phyloP scores from a whole-genome alignment of 148 eudicot genomes.

The Camellia japonica region DNA sequence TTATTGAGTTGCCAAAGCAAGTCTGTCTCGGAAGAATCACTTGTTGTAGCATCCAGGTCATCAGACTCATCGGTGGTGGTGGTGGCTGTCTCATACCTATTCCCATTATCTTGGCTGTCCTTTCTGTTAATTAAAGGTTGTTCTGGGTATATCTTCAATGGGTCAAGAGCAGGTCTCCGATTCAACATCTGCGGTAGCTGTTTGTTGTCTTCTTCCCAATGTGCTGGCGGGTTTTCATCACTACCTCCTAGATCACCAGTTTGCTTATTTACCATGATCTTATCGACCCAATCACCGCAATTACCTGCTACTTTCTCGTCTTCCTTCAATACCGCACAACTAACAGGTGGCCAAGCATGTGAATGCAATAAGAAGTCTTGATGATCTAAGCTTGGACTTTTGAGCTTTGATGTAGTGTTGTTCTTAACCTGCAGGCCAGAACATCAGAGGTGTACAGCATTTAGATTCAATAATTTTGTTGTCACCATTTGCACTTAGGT shows the following conservation, averaged over 20 bases:
- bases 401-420: constrained; percentile 27
- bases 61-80: constrained; percentile 47
- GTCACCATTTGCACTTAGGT: background rate
- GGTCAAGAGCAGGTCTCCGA: constrained; percentile 22
- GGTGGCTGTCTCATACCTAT: constrained; percentile 34
- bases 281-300: constrained; percentile 50
- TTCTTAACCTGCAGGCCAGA: constrained; percentile 31
- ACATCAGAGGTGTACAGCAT: background rate
- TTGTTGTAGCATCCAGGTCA: constrained; percentile 61
- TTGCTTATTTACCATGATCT: constrained; percentile 33
- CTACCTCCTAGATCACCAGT: constrained; percentile 29
- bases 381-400: constrained; percentile 64
- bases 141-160: constrained; percentile 26
- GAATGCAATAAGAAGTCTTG: constrained; percentile 42
- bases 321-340: constrained; percentile 25
- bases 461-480: background rate
- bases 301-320: constrained; percentile 31
- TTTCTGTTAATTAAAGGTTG: constrained; percentile 21
- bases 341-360: constrained; percentile 44
- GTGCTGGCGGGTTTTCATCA: constrained; percentile 23
- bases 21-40: constrained; percentile 76
- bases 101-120: constrained; percentile 24
- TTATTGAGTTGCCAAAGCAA: constrained; percentile 30
- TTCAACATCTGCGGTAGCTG: constrained; percentile 30
- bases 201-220: constrained; percentile 33